These are phyloP conservation scores for Boletus edulis DNA, from an alignment of 768 basidiomycete species.

Conservation along the genomic window DNA sequence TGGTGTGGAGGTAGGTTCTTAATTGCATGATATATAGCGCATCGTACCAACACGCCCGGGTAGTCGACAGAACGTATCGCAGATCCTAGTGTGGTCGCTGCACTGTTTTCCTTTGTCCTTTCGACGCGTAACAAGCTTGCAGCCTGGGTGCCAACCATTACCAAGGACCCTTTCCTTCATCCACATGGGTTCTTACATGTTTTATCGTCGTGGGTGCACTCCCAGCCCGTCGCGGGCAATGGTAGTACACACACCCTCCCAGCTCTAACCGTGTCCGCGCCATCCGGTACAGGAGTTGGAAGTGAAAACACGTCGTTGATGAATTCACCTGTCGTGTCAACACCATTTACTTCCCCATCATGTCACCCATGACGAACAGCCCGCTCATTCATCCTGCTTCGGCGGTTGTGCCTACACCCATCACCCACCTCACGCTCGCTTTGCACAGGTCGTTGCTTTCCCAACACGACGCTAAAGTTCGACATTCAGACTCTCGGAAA, in stretches of 20 bases:
- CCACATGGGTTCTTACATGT: constrained; percentile 55
- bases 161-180: constrained; percentile 79
- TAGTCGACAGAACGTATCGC: constrained; percentile 71
- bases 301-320: constrained; percentile 15
- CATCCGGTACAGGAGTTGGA: constrained; percentile 9
- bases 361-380: constrained; percentile 5
- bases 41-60: not conserved
- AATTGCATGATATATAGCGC: not conserved
- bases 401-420: not conserved
- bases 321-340: constrained; percentile 14
- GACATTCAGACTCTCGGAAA: constrained; percentile 51
- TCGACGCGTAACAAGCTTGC: constrained; percentile 68
- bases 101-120: constrained; percentile 67
- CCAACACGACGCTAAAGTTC: constrained; percentile 28
- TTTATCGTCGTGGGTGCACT: constrained; percentile 35
- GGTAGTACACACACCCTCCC: constrained; percentile 28
- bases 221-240: constrained; percentile 15
- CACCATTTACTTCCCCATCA: constrained; percentile 2
- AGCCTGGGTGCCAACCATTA: constrained; percentile 45
- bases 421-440: constrained; percentile 25
- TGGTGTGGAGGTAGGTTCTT: constrained; percentile 52
- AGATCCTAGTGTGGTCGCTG: constrained; percentile 70
- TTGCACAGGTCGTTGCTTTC: constrained; percentile 21
- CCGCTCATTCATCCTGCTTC: constrained; percentile 1
- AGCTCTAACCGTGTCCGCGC: constrained; percentile 24